Evolutionary conservation across 106 monocot genomes (phyloP), one percentile per base, ranked within the genome.

Genomic region (Dendrobium huoshanense): DNA sequence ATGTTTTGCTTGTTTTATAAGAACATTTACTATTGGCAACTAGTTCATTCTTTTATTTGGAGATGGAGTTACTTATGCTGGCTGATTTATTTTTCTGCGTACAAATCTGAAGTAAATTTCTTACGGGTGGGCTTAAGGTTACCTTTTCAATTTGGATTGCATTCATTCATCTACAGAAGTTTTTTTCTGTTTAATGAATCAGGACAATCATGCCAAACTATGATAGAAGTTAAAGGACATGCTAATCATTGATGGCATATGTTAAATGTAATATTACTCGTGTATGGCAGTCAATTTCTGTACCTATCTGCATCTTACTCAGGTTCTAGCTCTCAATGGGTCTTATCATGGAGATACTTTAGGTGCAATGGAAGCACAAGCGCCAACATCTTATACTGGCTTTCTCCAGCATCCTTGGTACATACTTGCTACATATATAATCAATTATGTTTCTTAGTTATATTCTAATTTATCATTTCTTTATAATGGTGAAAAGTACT

Each of bases 311-410:
- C 67, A 37, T 72, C 16, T 25, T 10, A 72, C 20, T 80, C 78
- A 99, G 98, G 93, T 99, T 79, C 82, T 99, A 49, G 95, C 98
- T 85, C 88, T 99, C 41, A 89, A 81, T 87, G 98, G 98, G 81
- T 95, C 94, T 49, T 99, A 99, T 86, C 98, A 99, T 78, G 95
- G 98, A 55, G 98, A 99, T 85, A 99, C 98, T 78, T 87, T 99
- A 77, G 98, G 98, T 80, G 98, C 98, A 44, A 99, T 99, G 98
- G 98, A 99, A 88, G 92, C 98, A 20, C 98, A 99, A 77, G 90
- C 95, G 40, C 98, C 95, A 74, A 93, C 98, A 80, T 68, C 88
- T 65, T 99, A 95, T 79, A 95, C 98, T 9, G 70, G 91, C 83
- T 95, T 91, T 77, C 79, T 89, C 54, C 98, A 99, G 64, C 98